A percentile compares a stretch with the other conserved stretches of the same genome.
Evolutionary conservation across 495 filamentous ascomycete genomes (phyloP).

Genomic region (Aspergillus conjunctus): DNA sequence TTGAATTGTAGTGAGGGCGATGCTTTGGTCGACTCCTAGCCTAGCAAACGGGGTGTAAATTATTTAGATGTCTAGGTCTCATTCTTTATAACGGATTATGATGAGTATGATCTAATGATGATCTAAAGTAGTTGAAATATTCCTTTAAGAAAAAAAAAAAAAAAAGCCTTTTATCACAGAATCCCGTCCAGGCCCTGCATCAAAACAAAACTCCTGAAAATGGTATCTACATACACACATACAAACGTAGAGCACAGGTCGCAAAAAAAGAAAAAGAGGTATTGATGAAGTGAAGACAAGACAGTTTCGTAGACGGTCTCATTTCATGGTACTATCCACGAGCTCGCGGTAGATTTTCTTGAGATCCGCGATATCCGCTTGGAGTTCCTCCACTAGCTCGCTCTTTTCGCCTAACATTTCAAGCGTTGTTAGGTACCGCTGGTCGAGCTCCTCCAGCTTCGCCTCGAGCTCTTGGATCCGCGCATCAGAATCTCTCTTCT

Average conservation of each 20-base stretch:
- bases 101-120: constrained; percentile 3
- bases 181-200: constrained; percentile 21
- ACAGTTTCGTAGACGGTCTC: constrained; percentile 28
- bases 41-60: neutral
- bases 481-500: constrained; percentile 59
- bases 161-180: constrained; percentile 17
- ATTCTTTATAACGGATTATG: neutral
- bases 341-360: constrained; percentile 95
- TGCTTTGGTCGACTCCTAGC: neutral
- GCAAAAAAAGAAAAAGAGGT: constrained; percentile 7
- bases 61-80: constrained; percentile 12
- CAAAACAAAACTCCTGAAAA: constrained; percentile 10
- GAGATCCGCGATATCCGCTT: constrained; percentile 84
- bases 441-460: constrained; percentile 58
- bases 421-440: constrained; percentile 83
- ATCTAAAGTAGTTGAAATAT: constrained; percentile 5
- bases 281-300: too few species aligned
- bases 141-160: neutral
- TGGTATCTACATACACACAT: constrained; percentile 20
- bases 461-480: constrained; percentile 66
- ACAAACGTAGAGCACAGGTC: neutral
- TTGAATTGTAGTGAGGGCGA: constrained; percentile 53
- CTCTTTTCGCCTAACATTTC: constrained; percentile 98
- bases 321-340: constrained; percentile 80
- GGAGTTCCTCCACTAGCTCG: constrained; percentile 87